phyloP scores from a whole-genome alignment of 352 stramenopile species.

The Globisporangium sylvaticum region DNA sequence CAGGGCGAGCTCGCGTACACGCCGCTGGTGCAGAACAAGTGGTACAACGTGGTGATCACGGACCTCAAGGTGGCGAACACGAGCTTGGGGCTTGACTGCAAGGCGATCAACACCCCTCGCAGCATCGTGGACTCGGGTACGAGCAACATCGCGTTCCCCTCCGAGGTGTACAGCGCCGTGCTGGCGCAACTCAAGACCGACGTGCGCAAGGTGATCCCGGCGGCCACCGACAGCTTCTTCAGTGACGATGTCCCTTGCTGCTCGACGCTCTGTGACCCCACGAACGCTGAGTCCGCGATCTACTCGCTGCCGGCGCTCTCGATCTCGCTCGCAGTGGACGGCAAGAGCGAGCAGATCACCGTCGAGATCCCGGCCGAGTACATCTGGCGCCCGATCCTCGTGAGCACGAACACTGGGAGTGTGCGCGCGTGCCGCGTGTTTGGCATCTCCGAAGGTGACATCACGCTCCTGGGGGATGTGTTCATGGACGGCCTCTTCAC shows the following conservation, averaged over 20 bases:
- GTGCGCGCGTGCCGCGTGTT: conserved; percentile 58
- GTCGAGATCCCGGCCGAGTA: conserved; percentile 75
- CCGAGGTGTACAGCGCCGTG: conserved; percentile 55
- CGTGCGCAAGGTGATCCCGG: conserved; percentile 39
- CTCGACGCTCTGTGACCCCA: conserved; percentile 60
- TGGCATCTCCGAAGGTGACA: conserved; percentile 74
- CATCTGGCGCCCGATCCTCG: conserved; percentile 76
- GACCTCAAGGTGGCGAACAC: conserved; percentile 47
- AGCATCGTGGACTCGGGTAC: conserved; percentile 78
- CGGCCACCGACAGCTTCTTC: conserved; percentile 57
- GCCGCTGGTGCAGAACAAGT: conserved; percentile 69
- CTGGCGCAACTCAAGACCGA: conserved; percentile 49
- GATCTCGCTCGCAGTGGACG: conserved; percentile 56
- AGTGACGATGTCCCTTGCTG: conserved; percentile 70
- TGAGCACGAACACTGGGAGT: conserved; percentile 37
- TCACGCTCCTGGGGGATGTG: conserved; percentile 73
- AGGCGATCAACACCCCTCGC: conserved; percentile 64
- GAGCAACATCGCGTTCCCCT: conserved; percentile 79
- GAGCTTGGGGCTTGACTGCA: conserved; percentile 47
- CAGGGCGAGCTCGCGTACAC: conserved; percentile 63
- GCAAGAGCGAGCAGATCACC: conserved; percentile 56
- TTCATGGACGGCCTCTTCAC: conserved; percentile 86
- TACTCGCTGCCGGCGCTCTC: conserved; percentile 59
- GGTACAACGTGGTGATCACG: conserved; percentile 79
- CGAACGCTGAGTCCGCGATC: conserved; percentile 47